A percentile compares a stretch with the other conserved stretches of the same genome.
Evolutionary conservation across 371 early-diverging fungal species (phyloP).

Genomic region (Mortierella sp.): DNA sequence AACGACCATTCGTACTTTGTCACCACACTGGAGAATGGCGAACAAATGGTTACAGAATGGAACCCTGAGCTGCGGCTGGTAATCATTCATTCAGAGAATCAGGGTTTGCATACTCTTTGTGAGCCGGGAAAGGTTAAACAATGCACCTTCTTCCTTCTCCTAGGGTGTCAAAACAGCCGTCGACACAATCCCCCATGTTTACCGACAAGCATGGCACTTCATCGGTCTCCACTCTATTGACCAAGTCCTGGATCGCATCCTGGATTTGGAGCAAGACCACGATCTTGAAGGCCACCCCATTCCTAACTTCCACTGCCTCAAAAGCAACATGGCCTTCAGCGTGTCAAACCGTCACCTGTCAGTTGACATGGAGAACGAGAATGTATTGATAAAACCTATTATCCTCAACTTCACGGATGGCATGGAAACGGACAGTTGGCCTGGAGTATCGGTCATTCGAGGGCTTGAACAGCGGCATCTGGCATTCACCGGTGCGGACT

Average conservation of each 20-base stretch:
- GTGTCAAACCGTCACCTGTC: neutral
- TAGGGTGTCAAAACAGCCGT: conserved; percentile 31
- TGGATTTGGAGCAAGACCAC: conserved; percentile 18
- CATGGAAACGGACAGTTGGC: conserved; percentile 46
- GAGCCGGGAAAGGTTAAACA: neutral
- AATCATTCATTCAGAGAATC: neutral
- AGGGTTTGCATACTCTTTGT: neutral
- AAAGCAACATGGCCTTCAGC: neutral
- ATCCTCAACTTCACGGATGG: conserved; percentile 43
- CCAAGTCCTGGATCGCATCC: conserved; percentile 22
- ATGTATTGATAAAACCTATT: conserved; percentile 19
- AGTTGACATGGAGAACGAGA: neutral
- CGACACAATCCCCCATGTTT: conserved; percentile 31
- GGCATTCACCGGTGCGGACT: conserved; percentile 35
- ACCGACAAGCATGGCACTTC: conserved; percentile 33
- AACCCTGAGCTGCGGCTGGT: conserved; percentile 34
- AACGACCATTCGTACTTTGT: conserved; percentile 27
- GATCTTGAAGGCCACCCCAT: conserved; percentile 2
- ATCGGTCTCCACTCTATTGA: conserved; percentile 31
- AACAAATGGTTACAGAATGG: conserved; percentile 41
- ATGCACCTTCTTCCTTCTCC: neutral
- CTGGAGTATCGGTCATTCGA: conserved; percentile 24
- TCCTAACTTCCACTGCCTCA: neutral
- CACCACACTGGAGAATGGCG: conserved; percentile 16
- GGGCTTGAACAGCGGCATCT: conserved; percentile 25